Evolutionary conservation across 2,329 filamentous ascomycete genomes (phyloP), one percentile per base, ranked within the genome.

Genomic region (Penicillium thymicola): DNA sequence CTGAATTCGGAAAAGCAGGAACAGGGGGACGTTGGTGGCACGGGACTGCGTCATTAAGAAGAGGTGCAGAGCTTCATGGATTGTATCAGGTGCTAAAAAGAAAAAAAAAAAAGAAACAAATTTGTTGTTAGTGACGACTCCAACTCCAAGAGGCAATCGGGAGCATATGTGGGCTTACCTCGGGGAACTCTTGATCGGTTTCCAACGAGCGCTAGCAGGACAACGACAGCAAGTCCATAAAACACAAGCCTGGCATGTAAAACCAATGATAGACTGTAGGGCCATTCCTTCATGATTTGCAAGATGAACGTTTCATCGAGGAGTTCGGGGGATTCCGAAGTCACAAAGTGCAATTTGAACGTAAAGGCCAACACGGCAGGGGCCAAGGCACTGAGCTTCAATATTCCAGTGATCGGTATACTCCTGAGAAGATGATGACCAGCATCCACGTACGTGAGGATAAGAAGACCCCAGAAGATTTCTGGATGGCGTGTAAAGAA

Each of bases 341-440:
- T 83, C 0, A 92, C 94, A 70, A 97, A 97, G 2, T 88, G 87
- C 25, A 97, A 77, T 75, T 99, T 99, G 80, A 97, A 99, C 4
- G 87, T 80, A 23, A 94, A 82, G 0, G 90, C 89, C 16, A 82
- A 78, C 10, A 78, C 70, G 3, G 80, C 75, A 3, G 86, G 62
- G 8, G 74, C 65, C 11, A 81, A 66, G 3, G 73, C 72, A 18
- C 75, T 52, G 3, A 68, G 25, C 11, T 62, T 65, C 55, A 69
- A 67, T 27, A 70, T 52, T 3, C 58, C 49, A 27, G 58, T 54
- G n/a, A 57, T 36, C 40, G 71, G 69, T 57, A 73, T 62, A 34
- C 67, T 70, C 32, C 25, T 43, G 41, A 67, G 49, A 36, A 86
- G 67, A 23, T 76, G 73, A 48, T 76, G 70, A 40, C 79, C 79